A percentile compares a stretch with the other conserved stretches of the same genome.
phyloP scores from a whole-genome alignment of 306 rosid species.

The Quercus ilex region DNA sequence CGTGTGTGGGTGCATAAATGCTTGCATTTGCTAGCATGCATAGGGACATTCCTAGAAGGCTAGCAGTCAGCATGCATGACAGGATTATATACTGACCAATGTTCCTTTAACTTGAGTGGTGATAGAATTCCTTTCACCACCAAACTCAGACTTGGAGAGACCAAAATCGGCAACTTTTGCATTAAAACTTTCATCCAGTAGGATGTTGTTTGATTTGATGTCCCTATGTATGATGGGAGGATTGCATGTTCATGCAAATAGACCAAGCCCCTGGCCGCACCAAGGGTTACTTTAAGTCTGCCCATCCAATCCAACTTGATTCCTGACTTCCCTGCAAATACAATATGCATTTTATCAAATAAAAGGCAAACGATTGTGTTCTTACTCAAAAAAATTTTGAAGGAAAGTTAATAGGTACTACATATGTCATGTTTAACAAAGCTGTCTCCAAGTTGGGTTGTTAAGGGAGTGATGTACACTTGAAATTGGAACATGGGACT shows the following conservation, averaged over 20 bases:
- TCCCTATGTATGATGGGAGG: constrained; percentile 83
- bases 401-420: background rate
- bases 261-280: constrained; percentile 70
- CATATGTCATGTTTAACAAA: background rate
- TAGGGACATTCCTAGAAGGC: background rate
- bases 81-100: constrained; percentile 23
- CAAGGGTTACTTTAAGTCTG: constrained; percentile 41
- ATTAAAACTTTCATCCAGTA: constrained; percentile 53
- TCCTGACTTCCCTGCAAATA: constrained; percentile 33
- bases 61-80: background rate
- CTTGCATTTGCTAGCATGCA: background rate
- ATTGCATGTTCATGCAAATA: constrained; percentile 72
- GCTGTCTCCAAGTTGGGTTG: background rate
- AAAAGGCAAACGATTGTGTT: background rate
- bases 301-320: constrained; percentile 40
- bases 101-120: constrained; percentile 67
- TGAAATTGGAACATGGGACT: background rate
- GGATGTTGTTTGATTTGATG: constrained; percentile 69
- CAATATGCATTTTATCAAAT: background rate
- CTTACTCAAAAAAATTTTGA: background rate
- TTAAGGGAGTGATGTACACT: background rate
- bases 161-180: constrained; percentile 88
- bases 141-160: constrained; percentile 62
- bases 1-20: background rate
- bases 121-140: constrained; percentile 43